A percentile compares a stretch with the other conserved stretches of the same genome.
Conservation (phyloP, 2,329 filamentous ascomycete species). For the Periconia sp. region DNA sequence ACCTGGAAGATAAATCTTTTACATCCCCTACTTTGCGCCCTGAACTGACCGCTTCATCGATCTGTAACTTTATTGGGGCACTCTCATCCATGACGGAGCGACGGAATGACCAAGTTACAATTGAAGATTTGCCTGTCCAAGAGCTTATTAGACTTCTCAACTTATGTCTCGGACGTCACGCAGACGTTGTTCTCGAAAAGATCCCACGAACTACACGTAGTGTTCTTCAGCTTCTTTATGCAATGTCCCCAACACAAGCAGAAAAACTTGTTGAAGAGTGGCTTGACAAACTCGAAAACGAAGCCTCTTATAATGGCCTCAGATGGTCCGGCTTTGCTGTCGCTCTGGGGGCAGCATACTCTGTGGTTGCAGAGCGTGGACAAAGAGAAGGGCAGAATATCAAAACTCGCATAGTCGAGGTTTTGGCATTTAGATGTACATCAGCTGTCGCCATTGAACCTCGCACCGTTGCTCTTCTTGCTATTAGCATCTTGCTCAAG, state of each 20-base stretch:
- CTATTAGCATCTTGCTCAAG: conserved; percentile 40
- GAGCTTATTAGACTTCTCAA: conserved; percentile 28
- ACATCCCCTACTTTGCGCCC: conserved; percentile 55
- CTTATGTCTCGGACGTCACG: conserved; percentile 38
- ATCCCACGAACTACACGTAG: conserved; percentile 27
- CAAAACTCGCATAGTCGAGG: conserved; percentile 32
- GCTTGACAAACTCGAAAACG: conserved; percentile 34
- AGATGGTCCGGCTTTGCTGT: conserved; percentile 48
- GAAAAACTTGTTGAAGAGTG: conserved; percentile 27
- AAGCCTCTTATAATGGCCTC: conserved; percentile 43
- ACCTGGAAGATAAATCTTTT: conserved; percentile 43
- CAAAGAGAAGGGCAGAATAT: conserved; percentile 5
- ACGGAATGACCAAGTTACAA: conserved; percentile 4
- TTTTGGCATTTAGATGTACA: conserved; percentile 41
- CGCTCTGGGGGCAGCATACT: conserved; percentile 46
- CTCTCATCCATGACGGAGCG: conserved; percentile 21
- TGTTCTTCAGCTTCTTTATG: conserved; percentile 21
- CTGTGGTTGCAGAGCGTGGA: conserved; percentile 10
- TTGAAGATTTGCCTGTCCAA: conserved; percentile 11
- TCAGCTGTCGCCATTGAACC: conserved; percentile 46
- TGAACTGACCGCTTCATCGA: conserved; percentile 66
- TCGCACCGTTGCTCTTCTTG: conserved; percentile 46
- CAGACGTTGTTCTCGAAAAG: conserved; percentile 35
- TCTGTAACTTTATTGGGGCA: conserved; percentile 56
- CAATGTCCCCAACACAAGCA: conserved; percentile 7